Evolutionary conservation across 148 eudicot genomes (phyloP).

Genomic region (Chenopodium suecicum): DNA sequence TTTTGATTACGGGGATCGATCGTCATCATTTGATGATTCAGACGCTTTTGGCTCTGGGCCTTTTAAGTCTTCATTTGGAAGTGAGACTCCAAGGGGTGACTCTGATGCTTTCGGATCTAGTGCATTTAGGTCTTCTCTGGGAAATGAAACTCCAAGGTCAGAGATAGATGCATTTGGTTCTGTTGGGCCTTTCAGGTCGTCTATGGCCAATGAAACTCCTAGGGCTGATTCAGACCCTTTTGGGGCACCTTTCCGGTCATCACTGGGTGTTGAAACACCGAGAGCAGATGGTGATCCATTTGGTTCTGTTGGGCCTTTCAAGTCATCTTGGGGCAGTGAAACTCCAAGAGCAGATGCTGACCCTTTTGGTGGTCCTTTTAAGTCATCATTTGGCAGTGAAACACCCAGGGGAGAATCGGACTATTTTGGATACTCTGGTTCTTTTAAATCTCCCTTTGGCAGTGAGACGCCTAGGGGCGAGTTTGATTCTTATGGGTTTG

Average conservation of each 20-base stretch:
- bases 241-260: constrained; percentile 33
- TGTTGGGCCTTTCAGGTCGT: constrained; percentile 32
- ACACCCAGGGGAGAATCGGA: constrained; percentile 44
- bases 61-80: constrained; percentile 36
- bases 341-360: constrained; percentile 49
- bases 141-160: constrained; percentile 56
- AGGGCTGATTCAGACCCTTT: constrained; percentile 33
- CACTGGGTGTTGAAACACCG: constrained; percentile 39
- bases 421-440: constrained; percentile 34
- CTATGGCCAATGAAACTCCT: constrained; percentile 38
- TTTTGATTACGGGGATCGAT: constrained; percentile 47
- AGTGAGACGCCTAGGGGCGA: constrained; percentile 53
- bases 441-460: constrained; percentile 37
- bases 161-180: constrained; percentile 37
- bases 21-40: constrained; percentile 45
- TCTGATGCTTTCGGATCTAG: constrained; percentile 64
- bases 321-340: constrained; percentile 36
- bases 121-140: constrained; percentile 53
- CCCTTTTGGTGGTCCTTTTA: constrained; percentile 33
- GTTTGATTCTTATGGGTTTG: constrained; percentile 34
- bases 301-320: constrained; percentile 36
- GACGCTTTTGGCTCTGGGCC: constrained; percentile 41
- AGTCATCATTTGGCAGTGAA: constrained; percentile 33
- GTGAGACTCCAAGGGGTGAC: constrained; percentile 43
- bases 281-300: constrained; percentile 31